Percentiles rank a stretch among this genome's conserved stretches.
Conservation (phyloP, 768 basidiomycete genomes). For the Lactarius sanguifluus region DNA sequence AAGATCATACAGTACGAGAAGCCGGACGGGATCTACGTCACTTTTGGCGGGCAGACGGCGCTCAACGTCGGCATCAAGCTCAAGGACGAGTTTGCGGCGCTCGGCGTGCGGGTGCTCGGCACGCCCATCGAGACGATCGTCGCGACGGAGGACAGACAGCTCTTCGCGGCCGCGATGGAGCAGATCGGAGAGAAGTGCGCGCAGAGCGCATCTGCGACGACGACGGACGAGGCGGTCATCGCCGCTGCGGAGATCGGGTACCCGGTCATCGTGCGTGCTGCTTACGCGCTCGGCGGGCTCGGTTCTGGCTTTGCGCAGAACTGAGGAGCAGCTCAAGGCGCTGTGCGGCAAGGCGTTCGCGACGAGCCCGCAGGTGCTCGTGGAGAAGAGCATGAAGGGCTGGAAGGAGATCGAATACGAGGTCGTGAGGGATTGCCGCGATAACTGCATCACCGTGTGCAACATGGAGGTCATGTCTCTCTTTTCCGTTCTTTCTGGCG, state of each 20-base stretch:
- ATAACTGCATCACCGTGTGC: slow-evolving; percentile 99
- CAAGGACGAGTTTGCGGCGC: slow-evolving; percentile 89
- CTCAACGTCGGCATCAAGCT: slow-evolving; percentile 96
- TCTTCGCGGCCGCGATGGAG: slow-evolving; percentile 93
- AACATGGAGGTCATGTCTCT: slow-evolving; percentile 95
- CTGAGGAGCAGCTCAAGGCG: slow-evolving; percentile 81
- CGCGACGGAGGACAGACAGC: slow-evolving; percentile 92
- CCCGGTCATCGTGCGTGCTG: slow-evolving; percentile 95
- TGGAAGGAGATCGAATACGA: slow-evolving; percentile 99
- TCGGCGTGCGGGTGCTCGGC: slow-evolving; percentile 92
- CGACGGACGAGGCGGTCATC: slow-evolving; percentile 73
- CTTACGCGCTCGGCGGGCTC: slow-evolving; percentile 93
- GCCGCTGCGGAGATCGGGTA: slow-evolving; percentile 88
- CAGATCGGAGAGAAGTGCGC: slow-evolving; percentile 96
- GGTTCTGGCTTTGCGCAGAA: slow-evolving; percentile 97
- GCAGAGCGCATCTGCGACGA: slow-evolving; percentile 85
- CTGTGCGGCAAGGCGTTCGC: slow-evolving; percentile 95
- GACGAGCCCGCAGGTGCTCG: slow-evolving; percentile 96
- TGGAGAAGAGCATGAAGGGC: slow-evolving; percentile 99
- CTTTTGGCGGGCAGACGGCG: slow-evolving; percentile 98
- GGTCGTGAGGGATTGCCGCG: slow-evolving; percentile 94
- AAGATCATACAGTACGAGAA: slow-evolving; percentile 99
- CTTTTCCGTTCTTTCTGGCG: neutral
- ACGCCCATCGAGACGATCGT: slow-evolving; percentile 98
- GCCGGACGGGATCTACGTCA: slow-evolving; percentile 98